Conservation (phyloP, 108 stramenopile species). For the Cyclotella kingstonii region DNA sequence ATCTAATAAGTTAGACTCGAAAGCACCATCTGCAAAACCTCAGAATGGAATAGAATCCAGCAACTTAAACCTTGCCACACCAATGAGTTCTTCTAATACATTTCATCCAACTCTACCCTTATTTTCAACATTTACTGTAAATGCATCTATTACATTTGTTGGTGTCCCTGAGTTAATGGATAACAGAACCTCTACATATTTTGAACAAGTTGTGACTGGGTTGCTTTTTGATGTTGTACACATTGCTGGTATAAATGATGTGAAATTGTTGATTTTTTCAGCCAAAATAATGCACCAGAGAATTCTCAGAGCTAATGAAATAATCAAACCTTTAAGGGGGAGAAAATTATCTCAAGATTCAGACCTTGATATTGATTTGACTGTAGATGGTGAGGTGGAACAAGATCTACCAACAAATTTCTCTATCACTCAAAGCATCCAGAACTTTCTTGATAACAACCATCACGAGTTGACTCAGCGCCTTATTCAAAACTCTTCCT, state of each 20-base stretch:
- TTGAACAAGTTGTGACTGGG: constrained; percentile 12
- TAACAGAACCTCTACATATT: constrained; percentile 1
- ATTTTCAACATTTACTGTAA: constrained; percentile 1
- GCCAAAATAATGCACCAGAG: constrained; percentile 2
- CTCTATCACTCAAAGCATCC: not conserved
- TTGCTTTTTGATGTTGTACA: constrained; percentile 6
- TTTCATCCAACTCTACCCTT: not conserved
- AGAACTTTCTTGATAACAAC: constrained; percentile 1
- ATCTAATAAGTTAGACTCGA: no score
- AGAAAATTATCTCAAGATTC: not conserved
- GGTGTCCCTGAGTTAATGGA: constrained; percentile 9
- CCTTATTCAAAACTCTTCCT: constrained; percentile 7
- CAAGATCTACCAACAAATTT: not conserved
- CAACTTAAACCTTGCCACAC: no score
- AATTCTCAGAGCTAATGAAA: not conserved
- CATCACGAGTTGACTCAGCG: constrained; percentile 7
- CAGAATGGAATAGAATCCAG: no score
- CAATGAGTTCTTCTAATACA: no score
- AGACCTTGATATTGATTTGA: not conserved
- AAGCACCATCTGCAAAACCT: no score
- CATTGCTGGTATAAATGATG: not conserved
- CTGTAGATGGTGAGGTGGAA: constrained; percentile 3
- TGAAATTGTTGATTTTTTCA: constrained; percentile 4
- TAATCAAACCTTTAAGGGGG: not conserved
- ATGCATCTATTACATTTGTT: constrained; percentile 3